These are phyloP conservation scores for Podospora conica DNA, from an alignment of 495 filamentous ascomycete genomes.

Conservation along the genomic window DNA sequence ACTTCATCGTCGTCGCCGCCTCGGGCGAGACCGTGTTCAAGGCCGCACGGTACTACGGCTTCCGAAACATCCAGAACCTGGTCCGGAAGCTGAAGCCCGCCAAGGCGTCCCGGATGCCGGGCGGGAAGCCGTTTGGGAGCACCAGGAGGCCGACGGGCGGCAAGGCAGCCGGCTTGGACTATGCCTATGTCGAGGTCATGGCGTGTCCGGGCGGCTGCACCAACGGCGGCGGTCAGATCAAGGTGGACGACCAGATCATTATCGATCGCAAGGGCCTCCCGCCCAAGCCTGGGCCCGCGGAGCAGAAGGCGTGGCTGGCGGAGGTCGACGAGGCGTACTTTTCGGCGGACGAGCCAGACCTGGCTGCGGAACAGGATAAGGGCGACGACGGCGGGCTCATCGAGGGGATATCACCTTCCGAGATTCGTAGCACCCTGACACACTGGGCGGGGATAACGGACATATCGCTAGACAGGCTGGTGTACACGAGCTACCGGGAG, in stretches of 20 bases:
- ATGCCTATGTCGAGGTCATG: constrained; percentile 96
- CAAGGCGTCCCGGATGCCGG: constrained; percentile 66
- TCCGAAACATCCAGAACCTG: constrained; percentile 95
- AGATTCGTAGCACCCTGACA: constrained; percentile 53
- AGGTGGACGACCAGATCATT: constrained; percentile 65
- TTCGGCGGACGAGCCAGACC: constrained; percentile 60
- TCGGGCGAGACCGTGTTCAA: constrained; percentile 60
- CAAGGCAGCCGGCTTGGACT: constrained; percentile 49
- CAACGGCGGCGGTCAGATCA: constrained; percentile 93
- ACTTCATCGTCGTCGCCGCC: constrained; percentile 59
- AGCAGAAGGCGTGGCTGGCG: constrained; percentile 80
- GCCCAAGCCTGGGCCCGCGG: constrained; percentile 55
- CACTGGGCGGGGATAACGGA: constrained; percentile 69
- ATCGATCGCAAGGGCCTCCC: constrained; percentile 39
- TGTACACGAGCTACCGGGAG: constrained; percentile 79
- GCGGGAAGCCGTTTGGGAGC: constrained; percentile 48
- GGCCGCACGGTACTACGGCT: constrained; percentile 89
- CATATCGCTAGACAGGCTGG: constrained; percentile 63
- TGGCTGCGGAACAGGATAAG: constrained; percentile 24
- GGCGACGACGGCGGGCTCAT: constrained; percentile 34
- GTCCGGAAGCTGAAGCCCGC: constrained; percentile 83
- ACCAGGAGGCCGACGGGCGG: constrained; percentile 41
- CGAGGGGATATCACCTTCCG: constrained; percentile 50
- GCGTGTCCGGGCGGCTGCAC: constrained; percentile 97
- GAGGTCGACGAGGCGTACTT: constrained; percentile 93